Conservation (phyloP, 2,329 filamentous ascomycete species). For the Ophiostoma sp. region DNA sequence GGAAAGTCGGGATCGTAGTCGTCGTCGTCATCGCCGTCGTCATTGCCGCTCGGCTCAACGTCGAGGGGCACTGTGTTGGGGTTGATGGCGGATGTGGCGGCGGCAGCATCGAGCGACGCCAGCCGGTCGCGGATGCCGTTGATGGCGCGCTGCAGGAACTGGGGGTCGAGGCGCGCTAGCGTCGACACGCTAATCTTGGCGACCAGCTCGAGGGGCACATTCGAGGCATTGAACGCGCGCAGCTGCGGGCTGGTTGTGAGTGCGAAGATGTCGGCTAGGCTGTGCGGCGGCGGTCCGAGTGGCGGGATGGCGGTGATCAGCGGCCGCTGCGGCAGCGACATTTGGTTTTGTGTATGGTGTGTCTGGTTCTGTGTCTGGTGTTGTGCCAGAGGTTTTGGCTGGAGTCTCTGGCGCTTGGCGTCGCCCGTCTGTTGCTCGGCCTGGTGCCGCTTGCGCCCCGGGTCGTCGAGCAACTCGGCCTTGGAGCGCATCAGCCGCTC, state of each 20-base stretch:
- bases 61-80: constrained; percentile 56
- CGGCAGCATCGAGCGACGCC: constrained; percentile 40
- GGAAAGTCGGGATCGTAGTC: constrained; percentile 89
- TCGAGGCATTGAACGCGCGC: constrained; percentile 75
- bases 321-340: background rate
- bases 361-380: constrained; percentile 21
- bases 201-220: constrained; percentile 69
- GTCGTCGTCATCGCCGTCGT: constrained; percentile 69
- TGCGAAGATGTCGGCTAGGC: constrained; percentile 78
- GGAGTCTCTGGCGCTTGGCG: constrained; percentile 76
- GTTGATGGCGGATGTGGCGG: constrained; percentile 43
- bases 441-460: constrained; percentile 68
- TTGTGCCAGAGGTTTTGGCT: constrained; percentile 39
- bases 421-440: constrained; percentile 67
- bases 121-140: constrained; percentile 54
- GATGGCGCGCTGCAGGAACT: constrained; percentile 66
- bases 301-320: constrained; percentile 54
- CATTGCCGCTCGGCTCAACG: constrained; percentile 43
- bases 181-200: constrained; percentile 77
- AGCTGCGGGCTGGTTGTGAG: constrained; percentile 70
- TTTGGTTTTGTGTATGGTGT: constrained; percentile 23
- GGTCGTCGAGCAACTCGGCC: constrained; percentile 73
- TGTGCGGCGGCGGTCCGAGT: constrained; percentile 69
- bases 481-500: constrained; percentile 76
- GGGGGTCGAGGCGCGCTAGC: constrained; percentile 64